Conservation (phyloP, 805 yeast species). For the Pichia cabralensis region DNA sequence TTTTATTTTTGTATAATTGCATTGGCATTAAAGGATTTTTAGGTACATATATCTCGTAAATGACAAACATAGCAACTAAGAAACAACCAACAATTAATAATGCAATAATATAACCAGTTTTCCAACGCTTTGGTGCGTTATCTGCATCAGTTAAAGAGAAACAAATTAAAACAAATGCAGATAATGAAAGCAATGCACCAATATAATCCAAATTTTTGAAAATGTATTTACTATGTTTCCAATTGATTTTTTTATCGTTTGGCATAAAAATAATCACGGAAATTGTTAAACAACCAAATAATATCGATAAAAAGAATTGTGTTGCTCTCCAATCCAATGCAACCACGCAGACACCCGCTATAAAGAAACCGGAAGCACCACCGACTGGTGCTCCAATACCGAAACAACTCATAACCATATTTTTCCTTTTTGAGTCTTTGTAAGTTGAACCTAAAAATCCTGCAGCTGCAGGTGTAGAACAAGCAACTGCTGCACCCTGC, state of each 20-base stretch:
- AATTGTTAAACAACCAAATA: conserved; percentile 22
- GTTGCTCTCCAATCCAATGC: conserved; percentile 33
- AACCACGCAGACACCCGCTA: conserved; percentile 35
- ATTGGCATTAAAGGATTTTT: conserved; percentile 39
- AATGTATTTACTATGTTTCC: conserved; percentile 17
- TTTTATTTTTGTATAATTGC: conserved; percentile 29
- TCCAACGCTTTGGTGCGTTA: conserved; percentile 33
- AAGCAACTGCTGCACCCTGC: conserved; percentile 34
- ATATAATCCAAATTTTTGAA: conserved; percentile 28
- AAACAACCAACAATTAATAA: conserved; percentile 30
- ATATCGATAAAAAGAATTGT: conserved; percentile 32
- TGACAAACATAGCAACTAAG: conserved; percentile 24
- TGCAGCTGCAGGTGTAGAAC: conserved; percentile 38
- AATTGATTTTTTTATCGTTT: conserved; percentile 23
- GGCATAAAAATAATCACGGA: conserved; percentile 26
- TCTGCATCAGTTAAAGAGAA: conserved; percentile 36
- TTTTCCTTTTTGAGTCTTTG: conserved; percentile 30
- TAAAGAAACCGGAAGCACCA: conserved; percentile 31
- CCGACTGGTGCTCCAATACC: conserved; percentile 41
- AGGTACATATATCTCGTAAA: conserved; percentile 32
- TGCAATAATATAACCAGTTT: conserved; percentile 36
- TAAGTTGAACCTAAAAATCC: conserved; percentile 36
- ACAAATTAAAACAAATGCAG: conserved; percentile 32
- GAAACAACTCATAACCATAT: conserved; percentile 33
- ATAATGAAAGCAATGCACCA: conserved; percentile 33